Percentiles rank a stretch among this genome's conserved stretches.
phyloP scores from a whole-genome alignment of 2,329 filamentous ascomycete genomes.

The Drechslera avenae region DNA sequence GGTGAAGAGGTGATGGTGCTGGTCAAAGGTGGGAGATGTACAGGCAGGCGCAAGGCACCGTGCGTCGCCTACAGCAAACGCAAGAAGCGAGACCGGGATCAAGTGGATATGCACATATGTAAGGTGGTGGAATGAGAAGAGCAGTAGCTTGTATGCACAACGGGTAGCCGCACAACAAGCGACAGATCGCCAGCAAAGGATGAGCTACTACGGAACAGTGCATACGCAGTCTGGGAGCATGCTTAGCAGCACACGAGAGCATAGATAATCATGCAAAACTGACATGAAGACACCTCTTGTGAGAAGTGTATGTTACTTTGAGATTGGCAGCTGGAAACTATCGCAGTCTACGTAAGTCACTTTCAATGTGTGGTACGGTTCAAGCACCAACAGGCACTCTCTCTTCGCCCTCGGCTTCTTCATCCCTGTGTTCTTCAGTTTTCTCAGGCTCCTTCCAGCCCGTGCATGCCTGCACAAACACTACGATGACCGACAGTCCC shows the following conservation, averaged over 20 bases:
- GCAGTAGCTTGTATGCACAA: neutral
- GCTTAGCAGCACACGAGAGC: no score
- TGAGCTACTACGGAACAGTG: neutral
- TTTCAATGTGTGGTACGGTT: neutral
- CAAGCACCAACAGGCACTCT: slow-evolving; percentile 25
- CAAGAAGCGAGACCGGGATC: neutral
- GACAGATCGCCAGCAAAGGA: neutral
- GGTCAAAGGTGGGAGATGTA: slow-evolving; percentile 3
- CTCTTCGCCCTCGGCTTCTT: slow-evolving; percentile 31
- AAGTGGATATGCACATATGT: neutral
- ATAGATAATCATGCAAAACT: no score
- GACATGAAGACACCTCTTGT: no score
- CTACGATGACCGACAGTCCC: slow-evolving; percentile 55
- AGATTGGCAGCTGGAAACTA: no score
- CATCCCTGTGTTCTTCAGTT: slow-evolving; percentile 17
- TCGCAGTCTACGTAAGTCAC: neutral
- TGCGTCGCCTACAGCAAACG: slow-evolving; percentile 13
- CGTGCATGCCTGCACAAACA: slow-evolving; percentile 62
- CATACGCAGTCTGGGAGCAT: neutral
- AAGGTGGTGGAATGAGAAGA: slow-evolving; percentile 1
- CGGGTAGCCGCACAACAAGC: slow-evolving; percentile 6
- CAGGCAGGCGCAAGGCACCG: slow-evolving; percentile 17
- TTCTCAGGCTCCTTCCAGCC: slow-evolving; percentile 57
- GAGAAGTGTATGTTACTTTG: no score
- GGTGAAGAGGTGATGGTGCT: neutral